Conservation (phyloP, 148 eudicot genomes). For the Rhododendron griersonianum region DNA sequence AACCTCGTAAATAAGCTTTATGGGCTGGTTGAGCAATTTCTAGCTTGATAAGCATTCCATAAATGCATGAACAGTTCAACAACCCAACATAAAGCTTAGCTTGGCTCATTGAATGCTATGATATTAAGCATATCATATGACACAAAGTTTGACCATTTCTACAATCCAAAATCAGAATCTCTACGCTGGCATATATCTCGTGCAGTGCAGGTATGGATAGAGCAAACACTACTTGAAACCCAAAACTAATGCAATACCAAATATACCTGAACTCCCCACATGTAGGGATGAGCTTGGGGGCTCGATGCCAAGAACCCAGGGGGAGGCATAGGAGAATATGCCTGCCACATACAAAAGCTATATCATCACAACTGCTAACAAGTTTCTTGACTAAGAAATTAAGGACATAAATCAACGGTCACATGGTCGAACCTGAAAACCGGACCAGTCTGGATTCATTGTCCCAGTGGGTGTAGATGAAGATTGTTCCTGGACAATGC, state of each 20-base stretch:
- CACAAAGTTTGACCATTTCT: too few relatives aligned
- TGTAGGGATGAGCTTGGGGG: slow-evolving; percentile 95
- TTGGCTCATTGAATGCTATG: background rate
- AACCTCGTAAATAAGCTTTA: background rate
- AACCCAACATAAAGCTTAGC: background rate
- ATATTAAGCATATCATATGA: too few relatives aligned
- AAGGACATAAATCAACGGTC: background rate
- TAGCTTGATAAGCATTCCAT: background rate
- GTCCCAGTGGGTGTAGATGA: slow-evolving; percentile 49
- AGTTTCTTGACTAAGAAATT: slow-evolving; percentile 5
- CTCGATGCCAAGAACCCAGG: slow-evolving; percentile 80
- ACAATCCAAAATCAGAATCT: too few relatives aligned
- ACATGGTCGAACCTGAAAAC: slow-evolving; percentile 72
- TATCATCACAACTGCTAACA: background rate
- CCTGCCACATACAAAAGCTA: slow-evolving; percentile 42
- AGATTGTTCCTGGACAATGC: slow-evolving; percentile 58
- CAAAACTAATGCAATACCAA: background rate
- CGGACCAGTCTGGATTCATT: slow-evolving; percentile 85
- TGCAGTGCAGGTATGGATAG: background rate
- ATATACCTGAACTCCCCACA: slow-evolving; percentile 99
- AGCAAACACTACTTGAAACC: background rate
- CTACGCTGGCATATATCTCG: too few relatives aligned
- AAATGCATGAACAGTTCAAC: background rate
- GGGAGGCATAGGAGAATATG: slow-evolving; percentile 54
- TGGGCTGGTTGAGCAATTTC: background rate